Base-by-base conservation (phyloP, 169 alveolate species). In the Blepharisma undulans region DNA sequence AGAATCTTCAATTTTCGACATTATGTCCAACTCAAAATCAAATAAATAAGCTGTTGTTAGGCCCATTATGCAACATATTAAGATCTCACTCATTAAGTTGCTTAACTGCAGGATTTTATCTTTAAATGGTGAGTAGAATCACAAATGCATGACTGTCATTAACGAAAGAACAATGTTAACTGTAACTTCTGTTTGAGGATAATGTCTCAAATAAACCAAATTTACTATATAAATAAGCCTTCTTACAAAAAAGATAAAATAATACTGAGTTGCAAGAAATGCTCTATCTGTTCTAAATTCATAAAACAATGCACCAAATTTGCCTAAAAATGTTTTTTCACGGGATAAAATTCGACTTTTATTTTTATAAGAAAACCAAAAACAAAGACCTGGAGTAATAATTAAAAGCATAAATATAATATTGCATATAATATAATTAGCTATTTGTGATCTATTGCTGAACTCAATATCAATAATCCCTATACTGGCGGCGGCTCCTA, bases 261-360 rank as follows among this genome's bases (percentile, higher is more conserved):
- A 82, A 36, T 30, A 82, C 7, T 33, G 89, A 19, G 76, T 22
- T 19, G 76, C 48, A 19, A n/a, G 33, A 19, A 82, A 29, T 82
- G 76, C 89, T 33, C 48, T 82, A 36, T 82, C 76, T 7, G 18
- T 59, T 19, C 48, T 82, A 59, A 82, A 82, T 72, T 82, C 89
- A 59, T 82, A 82, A 82, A 82, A 82, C 6, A 82, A 36, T n/a
- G 7, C 48, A 30, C 89, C 77, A 66, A 66, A 82, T 16, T 6
- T 4, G 25, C 59, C 6, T 4, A 19, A 30, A 25, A 30, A 12
- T 25, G n/a, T 72, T 36, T 33, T 18, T 5, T 82, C 76, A 5
- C 48, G 25, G 4, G 32, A 25, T 22, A 4, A 14, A 16, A 78
- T 78, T 19, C n/a, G 25, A 6, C 19, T 33, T 22, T 25, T 78